Evolutionary conservation across 768 basidiomycete species (phyloP).

Genomic region (Asterophora lycoperdoides): DNA sequence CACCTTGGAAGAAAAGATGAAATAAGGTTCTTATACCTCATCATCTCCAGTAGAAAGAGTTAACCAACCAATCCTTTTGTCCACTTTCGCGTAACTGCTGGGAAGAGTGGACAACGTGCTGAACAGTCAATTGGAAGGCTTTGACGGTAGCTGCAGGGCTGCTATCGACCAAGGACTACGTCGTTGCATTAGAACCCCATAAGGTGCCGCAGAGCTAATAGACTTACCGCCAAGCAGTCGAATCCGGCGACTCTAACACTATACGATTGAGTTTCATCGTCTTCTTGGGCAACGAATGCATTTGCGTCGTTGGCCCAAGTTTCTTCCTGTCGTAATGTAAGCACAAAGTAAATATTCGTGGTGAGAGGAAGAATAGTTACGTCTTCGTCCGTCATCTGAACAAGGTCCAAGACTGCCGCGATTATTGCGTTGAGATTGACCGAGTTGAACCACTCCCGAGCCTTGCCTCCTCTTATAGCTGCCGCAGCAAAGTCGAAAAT

Average conservation of each 20-base stretch:
- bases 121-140: conserved; percentile 51
- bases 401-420: conserved; percentile 57
- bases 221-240: conserved; percentile 70
- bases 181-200: too few species aligned
- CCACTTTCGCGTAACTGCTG: conserved; percentile 51
- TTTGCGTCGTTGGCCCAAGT: conserved; percentile 89
- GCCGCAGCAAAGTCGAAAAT: conserved; percentile 78
- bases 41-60: not conserved
- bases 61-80: conserved; percentile 55
- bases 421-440: conserved; percentile 50
- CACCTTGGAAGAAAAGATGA: conserved; percentile 53
- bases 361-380: conserved; percentile 38
- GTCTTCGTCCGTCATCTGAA: conserved; percentile 88
- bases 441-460: conserved; percentile 57
- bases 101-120: conserved; percentile 54
- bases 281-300: conserved; percentile 90
- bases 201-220: not conserved
- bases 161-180: conserved; percentile 55
- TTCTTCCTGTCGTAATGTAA: conserved; percentile 58
- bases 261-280: conserved; percentile 82
- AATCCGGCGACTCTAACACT: conserved; percentile 81
- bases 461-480: conserved; percentile 59
- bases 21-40: conserved; percentile 6
- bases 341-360: conserved; percentile 2
- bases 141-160: conserved; percentile 45